Conservation (phyloP, 352 stramenopile genomes). For the Thalassiosira exigua region DNA sequence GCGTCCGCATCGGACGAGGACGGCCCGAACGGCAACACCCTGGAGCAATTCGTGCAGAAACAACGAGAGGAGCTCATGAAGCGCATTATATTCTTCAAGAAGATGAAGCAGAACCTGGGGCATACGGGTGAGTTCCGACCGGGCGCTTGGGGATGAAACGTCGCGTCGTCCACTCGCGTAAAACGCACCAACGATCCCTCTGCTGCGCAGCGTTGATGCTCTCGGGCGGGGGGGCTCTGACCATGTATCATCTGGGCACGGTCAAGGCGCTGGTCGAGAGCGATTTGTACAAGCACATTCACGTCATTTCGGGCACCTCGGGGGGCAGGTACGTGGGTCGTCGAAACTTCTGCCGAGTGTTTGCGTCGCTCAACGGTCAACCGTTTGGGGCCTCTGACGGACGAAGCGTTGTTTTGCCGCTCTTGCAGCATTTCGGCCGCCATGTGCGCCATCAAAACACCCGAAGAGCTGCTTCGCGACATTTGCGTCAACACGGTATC, state of each 20-base stretch:
- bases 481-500: slow-evolving; percentile 83
- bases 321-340: slow-evolving; percentile 82
- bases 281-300: slow-evolving; percentile 88
- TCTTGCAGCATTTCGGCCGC: slow-evolving; percentile 87
- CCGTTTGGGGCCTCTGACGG: no score
- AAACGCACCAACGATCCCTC: no score
- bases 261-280: slow-evolving; percentile 89
- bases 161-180: no score
- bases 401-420: not conserved
- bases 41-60: slow-evolving; percentile 30
- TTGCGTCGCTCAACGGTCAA: no score
- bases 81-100: slow-evolving; percentile 71
- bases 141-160: no score
- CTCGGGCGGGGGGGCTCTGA: slow-evolving; percentile 89
- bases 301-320: slow-evolving; percentile 92
- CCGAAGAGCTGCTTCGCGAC: slow-evolving; percentile 86
- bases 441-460: slow-evolving; percentile 87
- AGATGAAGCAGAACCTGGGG: slow-evolving; percentile 88
- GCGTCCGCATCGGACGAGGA: not conserved
- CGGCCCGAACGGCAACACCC: slow-evolving; percentile 3
- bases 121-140: no score
- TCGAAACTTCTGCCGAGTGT: no score
- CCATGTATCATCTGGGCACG: slow-evolving; percentile 95
- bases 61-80: slow-evolving; percentile 65
- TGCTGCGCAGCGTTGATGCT: slow-evolving; percentile 93